Percentiles rank a stretch among this genome's conserved stretches.
These are phyloP conservation scores for Diaporthe vexans DNA, from an alignment of 2,329 filamentous ascomycete genomes.

Conservation along the genomic window DNA sequence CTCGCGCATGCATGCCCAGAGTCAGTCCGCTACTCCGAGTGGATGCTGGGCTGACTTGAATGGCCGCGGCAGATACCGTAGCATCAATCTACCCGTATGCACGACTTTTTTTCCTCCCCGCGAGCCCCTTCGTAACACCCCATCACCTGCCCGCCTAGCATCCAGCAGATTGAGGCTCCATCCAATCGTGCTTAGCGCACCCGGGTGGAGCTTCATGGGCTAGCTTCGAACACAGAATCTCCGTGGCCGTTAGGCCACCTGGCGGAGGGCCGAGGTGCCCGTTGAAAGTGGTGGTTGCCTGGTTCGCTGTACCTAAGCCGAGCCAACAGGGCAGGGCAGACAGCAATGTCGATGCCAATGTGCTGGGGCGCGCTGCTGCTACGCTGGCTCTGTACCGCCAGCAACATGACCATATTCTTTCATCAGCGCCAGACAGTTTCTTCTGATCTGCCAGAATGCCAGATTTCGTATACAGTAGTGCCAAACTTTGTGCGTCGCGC, in stretches of 20 bases:
- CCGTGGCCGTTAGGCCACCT: not conserved
- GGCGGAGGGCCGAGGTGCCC: not conserved
- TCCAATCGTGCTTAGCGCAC: conserved; percentile 26
- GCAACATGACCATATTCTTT: not conserved
- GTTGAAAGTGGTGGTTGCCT: not conserved
- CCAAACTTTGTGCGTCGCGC: conserved; percentile 7
- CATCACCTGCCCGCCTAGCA: not conserved
- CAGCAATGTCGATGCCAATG: not conserved
- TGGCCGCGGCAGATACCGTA: conserved; percentile 27
- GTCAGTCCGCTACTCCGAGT: conserved; percentile 1
- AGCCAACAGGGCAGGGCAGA: not conserved
- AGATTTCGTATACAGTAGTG: conserved; percentile 8
- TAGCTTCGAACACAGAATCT: conserved; percentile 14
- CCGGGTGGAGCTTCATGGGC: not conserved
- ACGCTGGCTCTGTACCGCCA: not conserved
- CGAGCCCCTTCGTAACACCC: not conserved
- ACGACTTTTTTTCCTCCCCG: not conserved
- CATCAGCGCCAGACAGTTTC: not conserved
- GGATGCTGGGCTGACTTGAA: conserved; percentile 19
- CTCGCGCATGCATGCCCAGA: not conserved
- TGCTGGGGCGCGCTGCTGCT: not conserved
- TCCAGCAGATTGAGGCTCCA: conserved; percentile 36
- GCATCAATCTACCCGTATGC: conserved; percentile 26
- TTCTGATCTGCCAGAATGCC: conserved; percentile 11
- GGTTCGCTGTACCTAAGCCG: not conserved